These are phyloP conservation scores for Neurospora sp. DNA, from an alignment of 495 filamentous ascomycete species.

Conservation along the genomic window DNA sequence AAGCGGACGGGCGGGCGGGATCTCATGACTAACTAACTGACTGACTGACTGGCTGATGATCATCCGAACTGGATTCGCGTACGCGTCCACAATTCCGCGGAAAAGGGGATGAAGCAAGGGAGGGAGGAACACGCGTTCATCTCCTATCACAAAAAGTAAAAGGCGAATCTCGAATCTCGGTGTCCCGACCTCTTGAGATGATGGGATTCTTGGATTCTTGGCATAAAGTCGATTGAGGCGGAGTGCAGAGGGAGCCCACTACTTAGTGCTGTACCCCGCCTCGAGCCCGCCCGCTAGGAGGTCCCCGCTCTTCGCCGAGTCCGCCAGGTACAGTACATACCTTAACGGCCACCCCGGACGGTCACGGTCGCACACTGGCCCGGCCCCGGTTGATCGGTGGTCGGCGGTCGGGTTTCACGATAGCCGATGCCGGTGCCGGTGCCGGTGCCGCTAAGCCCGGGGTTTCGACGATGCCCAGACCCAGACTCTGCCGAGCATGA, in stretches of 20 bases:
- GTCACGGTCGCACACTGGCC: no score
- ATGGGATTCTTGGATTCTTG: not conserved
- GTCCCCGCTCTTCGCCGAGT: not conserved
- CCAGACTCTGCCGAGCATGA: not conserved
- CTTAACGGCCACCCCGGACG: not conserved
- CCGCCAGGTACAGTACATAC: no score
- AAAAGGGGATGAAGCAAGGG: not conserved
- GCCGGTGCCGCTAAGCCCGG: not conserved
- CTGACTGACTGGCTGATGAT: not conserved
- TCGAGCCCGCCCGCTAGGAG: not conserved
- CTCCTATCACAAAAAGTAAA: not conserved
- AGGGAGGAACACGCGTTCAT: not conserved
- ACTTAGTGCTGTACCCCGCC: not conserved
- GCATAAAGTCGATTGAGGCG: not conserved
- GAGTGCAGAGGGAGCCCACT: not conserved
- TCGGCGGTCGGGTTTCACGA: not conserved
- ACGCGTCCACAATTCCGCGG: not conserved
- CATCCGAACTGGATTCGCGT: not conserved
- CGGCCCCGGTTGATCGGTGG: no score
- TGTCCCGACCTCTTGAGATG: not conserved
- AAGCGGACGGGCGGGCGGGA: not conserved
- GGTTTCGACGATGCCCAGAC: not conserved
- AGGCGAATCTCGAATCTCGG: not conserved
- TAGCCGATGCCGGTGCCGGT: not conserved
- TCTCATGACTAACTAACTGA: not conserved